phyloP scores from a whole-genome alignment of 2,329 filamentous ascomycete genomes.

The Phyllosticta citriasiana region DNA sequence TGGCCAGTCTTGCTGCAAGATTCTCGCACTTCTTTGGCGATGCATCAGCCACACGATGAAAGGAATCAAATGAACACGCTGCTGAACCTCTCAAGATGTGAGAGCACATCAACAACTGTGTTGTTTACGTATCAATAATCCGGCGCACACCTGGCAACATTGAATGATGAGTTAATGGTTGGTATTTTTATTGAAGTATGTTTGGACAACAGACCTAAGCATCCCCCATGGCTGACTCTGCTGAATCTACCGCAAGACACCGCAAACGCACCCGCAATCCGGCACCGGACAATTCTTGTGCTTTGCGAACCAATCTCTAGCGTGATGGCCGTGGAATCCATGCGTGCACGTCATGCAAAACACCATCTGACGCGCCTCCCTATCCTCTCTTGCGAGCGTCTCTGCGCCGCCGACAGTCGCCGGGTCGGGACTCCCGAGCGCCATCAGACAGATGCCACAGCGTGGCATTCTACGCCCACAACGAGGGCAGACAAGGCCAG shows the following conservation, averaged over 20 bases:
- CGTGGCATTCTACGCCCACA: conserved; percentile 54
- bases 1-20: too few relatives aligned
- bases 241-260: conserved; percentile 22
- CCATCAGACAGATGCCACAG: conserved; percentile 52
- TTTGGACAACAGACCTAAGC: too few relatives aligned
- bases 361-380: conserved; percentile 46
- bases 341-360: conserved; percentile 56
- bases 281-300: conserved; percentile 46
- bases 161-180: too few relatives aligned
- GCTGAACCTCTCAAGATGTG: too few relatives aligned
- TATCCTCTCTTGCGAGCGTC: conserved; percentile 31
- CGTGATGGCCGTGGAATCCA: conserved; percentile 55
- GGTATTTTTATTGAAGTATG: too few relatives aligned
- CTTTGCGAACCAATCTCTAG: conserved; percentile 49
- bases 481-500: conserved; percentile 48
- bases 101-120: too few relatives aligned
- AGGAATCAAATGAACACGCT: too few relatives aligned
- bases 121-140: too few relatives aligned
- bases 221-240: neutral
- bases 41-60: too few relatives aligned
- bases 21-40: too few relatives aligned
- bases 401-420: conserved; percentile 29
- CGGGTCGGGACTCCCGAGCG: conserved; percentile 50
- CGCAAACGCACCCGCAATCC: conserved; percentile 46
- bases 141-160: too few relatives aligned